Conservation (phyloP, 2,329 filamentous ascomycete genomes). For the Trichoderma hamatum region DNA sequence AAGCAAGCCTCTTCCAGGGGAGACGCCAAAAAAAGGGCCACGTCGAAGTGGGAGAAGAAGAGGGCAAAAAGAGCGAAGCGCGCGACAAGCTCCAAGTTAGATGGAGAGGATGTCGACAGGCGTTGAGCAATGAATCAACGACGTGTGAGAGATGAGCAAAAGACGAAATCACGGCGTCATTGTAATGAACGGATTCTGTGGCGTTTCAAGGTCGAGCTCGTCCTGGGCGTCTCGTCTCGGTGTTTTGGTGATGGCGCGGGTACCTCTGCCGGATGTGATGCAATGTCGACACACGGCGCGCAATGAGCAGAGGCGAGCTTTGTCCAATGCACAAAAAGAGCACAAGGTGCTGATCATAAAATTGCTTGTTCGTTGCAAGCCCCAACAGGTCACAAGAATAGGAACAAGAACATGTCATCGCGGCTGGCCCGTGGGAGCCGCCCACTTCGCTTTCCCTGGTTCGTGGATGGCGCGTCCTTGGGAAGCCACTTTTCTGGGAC, state of each 20-base stretch:
- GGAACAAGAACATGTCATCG: conserved; percentile 24
- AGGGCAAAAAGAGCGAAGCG: neutral
- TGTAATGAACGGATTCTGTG: neutral
- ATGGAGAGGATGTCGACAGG: neutral
- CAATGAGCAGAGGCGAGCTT: neutral
- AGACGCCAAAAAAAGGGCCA: neutral
- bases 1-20: neutral
- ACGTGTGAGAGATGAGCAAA: conserved; percentile 2
- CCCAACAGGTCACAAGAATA: neutral
- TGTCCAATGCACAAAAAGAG: neutral
- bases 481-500: neutral
- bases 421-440: conserved; percentile 1
- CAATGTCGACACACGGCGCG: neutral
- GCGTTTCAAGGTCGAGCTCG: neutral
- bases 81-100: neutral
- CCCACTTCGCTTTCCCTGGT: neutral
- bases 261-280: neutral
- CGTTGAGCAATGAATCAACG: neutral
- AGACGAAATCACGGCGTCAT: conserved; percentile 11
- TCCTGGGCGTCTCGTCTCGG: neutral
- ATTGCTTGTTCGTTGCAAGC: neutral
- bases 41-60: neutral
- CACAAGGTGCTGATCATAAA: too few species aligned
- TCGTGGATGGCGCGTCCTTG: conserved; percentile 16
- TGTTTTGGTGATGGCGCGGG: neutral